Conservation (phyloP, 768 basidiomycete genomes). For the Boletellus ananas region DNA sequence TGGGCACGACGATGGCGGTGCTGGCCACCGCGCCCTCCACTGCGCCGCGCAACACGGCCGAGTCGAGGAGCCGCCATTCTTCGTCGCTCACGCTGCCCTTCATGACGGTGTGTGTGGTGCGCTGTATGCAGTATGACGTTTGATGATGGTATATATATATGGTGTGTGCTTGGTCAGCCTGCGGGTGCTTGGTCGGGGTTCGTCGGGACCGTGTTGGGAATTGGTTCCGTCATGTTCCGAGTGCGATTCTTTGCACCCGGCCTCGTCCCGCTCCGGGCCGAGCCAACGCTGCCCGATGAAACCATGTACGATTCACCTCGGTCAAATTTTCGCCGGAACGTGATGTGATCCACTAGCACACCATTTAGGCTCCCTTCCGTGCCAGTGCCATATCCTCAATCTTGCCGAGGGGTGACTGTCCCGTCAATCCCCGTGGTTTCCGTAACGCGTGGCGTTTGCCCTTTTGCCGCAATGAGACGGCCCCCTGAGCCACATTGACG, state of each 20-base stretch:
- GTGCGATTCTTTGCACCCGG: background rate
- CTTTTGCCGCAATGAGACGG: too few species aligned
- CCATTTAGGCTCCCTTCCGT: too few species aligned
- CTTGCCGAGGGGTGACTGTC: too few species aligned
- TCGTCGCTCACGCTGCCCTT: constrained; percentile 35
- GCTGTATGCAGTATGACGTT: background rate
- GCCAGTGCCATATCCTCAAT: too few species aligned
- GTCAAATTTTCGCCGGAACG: constrained; percentile 10
- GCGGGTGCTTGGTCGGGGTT: background rate
- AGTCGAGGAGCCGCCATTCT: constrained; percentile 53
- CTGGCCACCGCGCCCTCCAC: constrained; percentile 50
- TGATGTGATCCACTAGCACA: too few species aligned
- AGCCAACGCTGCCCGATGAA: too few species aligned
- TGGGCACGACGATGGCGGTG: constrained; percentile 46
- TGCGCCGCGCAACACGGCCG: constrained; percentile 58
- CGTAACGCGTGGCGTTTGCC: too few species aligned
- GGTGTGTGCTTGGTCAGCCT: background rate
- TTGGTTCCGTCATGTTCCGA: too few species aligned
- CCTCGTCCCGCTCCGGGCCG: background rate
- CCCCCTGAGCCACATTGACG: background rate
- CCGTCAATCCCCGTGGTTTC: too few species aligned
- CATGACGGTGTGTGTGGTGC: constrained; percentile 11
- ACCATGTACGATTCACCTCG: constrained; percentile 9
- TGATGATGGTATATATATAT: background rate
- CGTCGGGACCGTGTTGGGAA: background rate